These are phyloP conservation scores for Miscanthus lutarioriparius DNA, from an alignment of 176 grass and related monocot genomes.

Conservation along the genomic window DNA sequence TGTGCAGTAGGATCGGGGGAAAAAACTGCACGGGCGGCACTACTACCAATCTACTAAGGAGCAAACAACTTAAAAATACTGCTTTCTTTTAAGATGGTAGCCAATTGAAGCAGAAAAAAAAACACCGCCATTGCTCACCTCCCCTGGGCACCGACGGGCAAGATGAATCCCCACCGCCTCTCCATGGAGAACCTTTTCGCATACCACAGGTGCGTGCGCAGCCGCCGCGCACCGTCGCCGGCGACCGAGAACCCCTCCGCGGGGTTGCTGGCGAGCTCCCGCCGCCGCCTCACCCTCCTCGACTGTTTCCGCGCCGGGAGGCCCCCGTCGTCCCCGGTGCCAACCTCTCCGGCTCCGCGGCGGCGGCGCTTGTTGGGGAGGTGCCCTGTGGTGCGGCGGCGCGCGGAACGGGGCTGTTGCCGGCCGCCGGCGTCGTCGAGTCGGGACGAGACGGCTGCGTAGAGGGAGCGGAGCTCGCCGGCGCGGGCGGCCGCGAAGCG, in stretches of 20 bases:
- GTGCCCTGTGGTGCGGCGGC: conserved; percentile 79
- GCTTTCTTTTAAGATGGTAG: neutral
- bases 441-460: conserved; percentile 47
- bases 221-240: conserved; percentile 55
- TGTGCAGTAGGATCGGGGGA: neutral
- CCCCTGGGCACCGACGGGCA: conserved; percentile 60
- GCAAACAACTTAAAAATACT: neutral
- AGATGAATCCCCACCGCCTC: conserved; percentile 73
- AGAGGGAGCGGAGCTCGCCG: conserved; percentile 61
- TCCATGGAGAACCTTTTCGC: conserved; percentile 86
- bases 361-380: conserved; percentile 46
- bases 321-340: neutral
- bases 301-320: conserved; percentile 4
- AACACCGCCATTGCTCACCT: conserved; percentile 32
- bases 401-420: conserved; percentile 51
- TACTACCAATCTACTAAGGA: neutral
- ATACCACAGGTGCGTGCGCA: conserved; percentile 88
- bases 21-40: neutral
- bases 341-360: neutral
- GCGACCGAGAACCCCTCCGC: conserved; percentile 57
- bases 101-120: neutral
- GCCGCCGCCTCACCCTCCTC: conserved; percentile 62
- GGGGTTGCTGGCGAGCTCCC: conserved; percentile 63
- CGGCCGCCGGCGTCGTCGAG: conserved; percentile 12
- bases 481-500: conserved; percentile 60